Percentiles rank a stretch among this genome's conserved stretches.
phyloP scores from a whole-genome alignment of 768 basidiomycete species.

The Boletus sensibilis region DNA sequence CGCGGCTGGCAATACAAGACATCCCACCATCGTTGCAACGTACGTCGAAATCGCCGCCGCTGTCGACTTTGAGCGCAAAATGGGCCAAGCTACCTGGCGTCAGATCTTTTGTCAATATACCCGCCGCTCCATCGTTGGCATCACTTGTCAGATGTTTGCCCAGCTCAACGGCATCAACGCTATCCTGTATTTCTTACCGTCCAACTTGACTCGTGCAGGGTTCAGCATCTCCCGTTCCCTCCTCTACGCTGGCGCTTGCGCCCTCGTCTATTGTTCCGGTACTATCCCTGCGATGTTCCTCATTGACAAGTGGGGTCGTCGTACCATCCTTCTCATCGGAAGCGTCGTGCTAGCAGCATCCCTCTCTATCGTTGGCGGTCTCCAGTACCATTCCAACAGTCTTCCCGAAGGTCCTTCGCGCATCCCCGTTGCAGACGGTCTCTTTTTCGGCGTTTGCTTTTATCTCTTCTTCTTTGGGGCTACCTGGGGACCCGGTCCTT shows the following conservation, averaged over 20 bases:
- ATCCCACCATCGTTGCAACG: slow-evolving; percentile 42
- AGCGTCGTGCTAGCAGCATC: slow-evolving; percentile 43
- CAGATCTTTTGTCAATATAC: slow-evolving; percentile 52
- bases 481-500: slow-evolving; percentile 55
- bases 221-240: slow-evolving; percentile 44
- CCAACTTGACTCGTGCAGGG: slow-evolving; percentile 50
- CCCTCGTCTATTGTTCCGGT: slow-evolving; percentile 47
- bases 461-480: slow-evolving; percentile 61
- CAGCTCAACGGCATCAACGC: slow-evolving; percentile 59
- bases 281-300: slow-evolving; percentile 53
- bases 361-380: slow-evolving; percentile 50
- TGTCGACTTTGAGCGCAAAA: slow-evolving; percentile 38
- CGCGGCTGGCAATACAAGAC: slow-evolving; percentile 45
- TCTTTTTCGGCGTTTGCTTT: slow-evolving; percentile 47
- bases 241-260: slow-evolving; percentile 47
- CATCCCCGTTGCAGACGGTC: slow-evolving; percentile 35
- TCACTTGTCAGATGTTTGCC: slow-evolving; percentile 54
- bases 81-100: slow-evolving; percentile 44
- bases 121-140: slow-evolving; percentile 49
- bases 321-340: slow-evolving; percentile 48
- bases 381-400: slow-evolving; percentile 46
- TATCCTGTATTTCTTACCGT: slow-evolving; percentile 57
- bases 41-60: slow-evolving; percentile 43
- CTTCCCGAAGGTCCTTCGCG: slow-evolving; percentile 36
- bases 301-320: slow-evolving; percentile 53